Percentiles rank a stretch among this genome's conserved stretches.
phyloP scores from a whole-genome alignment of 2,329 filamentous ascomycete species.

The Kalmusia sp. region DNA sequence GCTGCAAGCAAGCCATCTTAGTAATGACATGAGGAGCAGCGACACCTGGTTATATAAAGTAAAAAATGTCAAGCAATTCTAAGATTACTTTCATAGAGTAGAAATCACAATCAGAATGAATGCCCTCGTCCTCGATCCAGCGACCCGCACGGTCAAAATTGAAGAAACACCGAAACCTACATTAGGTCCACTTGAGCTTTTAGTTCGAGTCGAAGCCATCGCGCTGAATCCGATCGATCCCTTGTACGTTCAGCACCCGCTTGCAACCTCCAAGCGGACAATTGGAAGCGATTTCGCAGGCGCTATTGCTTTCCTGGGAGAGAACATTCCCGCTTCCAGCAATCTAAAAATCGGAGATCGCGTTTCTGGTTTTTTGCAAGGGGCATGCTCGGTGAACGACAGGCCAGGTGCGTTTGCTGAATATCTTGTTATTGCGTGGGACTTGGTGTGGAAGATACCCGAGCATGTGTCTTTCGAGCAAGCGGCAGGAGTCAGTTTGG shows the following conservation, averaged over 20 bases:
- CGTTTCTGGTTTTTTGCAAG: conserved; percentile 54
- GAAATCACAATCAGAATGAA: too few relatives aligned
- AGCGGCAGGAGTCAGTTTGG: conserved; percentile 52
- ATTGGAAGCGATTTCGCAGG: conserved; percentile 55
- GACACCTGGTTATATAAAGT: not conserved
- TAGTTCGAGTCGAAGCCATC: conserved; percentile 32
- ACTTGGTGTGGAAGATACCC: conserved; percentile 50
- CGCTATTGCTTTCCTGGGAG: conserved; percentile 29
- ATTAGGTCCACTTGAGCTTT: too few relatives aligned
- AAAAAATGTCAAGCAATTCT: too few relatives aligned
- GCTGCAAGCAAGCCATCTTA: not conserved
- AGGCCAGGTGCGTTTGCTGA: conserved; percentile 57
- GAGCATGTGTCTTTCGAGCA: conserved; percentile 40
- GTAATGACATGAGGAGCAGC: not conserved
- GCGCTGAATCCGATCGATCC: conserved; percentile 43
- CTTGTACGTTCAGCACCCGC: conserved; percentile 46
- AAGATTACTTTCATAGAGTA: too few relatives aligned
- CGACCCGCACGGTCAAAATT: too few relatives aligned
- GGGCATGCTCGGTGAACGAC: conserved; percentile 51
- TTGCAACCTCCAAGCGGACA: conserved; percentile 40
- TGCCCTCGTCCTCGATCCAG: too few relatives aligned
- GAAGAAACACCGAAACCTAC: too few relatives aligned
- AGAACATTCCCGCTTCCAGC: conserved; percentile 14
- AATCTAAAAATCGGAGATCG: conserved; percentile 32
- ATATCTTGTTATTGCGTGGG: conserved; percentile 43